Percentiles rank a stretch among this genome's conserved stretches.
Conservation (phyloP, 2,329 filamentous ascomycete species). For the Ascochyta viciae-villosae region DNA sequence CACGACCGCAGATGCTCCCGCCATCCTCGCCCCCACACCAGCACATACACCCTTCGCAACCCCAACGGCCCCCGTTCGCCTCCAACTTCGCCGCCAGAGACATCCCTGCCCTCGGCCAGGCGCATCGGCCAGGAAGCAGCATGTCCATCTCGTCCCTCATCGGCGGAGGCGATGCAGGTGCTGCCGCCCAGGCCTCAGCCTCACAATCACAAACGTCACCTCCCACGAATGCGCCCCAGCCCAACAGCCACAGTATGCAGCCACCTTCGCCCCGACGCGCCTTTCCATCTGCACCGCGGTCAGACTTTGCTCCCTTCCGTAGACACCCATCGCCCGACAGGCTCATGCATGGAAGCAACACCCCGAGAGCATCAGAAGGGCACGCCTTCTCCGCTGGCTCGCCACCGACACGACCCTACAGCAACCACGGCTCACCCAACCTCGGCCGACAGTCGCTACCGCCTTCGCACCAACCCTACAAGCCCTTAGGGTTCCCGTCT, state of each 20-base stretch:
- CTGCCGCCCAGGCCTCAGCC: slow-evolving; percentile 43
- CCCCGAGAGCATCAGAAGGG: slow-evolving; percentile 37
- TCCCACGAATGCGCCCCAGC: slow-evolving; percentile 46
- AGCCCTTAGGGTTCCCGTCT: slow-evolving; percentile 38
- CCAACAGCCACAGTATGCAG: slow-evolving; percentile 53
- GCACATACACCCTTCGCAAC: slow-evolving; percentile 47
- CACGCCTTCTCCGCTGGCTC: slow-evolving; percentile 40
- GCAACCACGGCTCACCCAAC: slow-evolving; percentile 46
- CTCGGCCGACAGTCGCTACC: slow-evolving; percentile 42
- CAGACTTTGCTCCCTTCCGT: slow-evolving; percentile 47
- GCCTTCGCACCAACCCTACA: slow-evolving; percentile 43
- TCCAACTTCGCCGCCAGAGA: slow-evolving; percentile 60
- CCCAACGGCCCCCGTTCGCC: slow-evolving; percentile 54
- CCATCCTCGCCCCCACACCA: slow-evolving; percentile 57
- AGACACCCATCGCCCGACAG: slow-evolving; percentile 49
- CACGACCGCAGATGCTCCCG: slow-evolving; percentile 57
- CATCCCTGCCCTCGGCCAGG: slow-evolving; percentile 58
- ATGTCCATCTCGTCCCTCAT: slow-evolving; percentile 80
- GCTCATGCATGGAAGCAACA: slow-evolving; percentile 33
- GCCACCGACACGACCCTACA: slow-evolving; percentile 41
- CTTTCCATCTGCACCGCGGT: slow-evolving; percentile 37
- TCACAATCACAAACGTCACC: slow-evolving; percentile 55
- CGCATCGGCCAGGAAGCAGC: slow-evolving; percentile 66
- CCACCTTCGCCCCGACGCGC: slow-evolving; percentile 55
- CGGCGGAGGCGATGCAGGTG: slow-evolving; percentile 60